phyloP scores from a whole-genome alignment of 164 flowering plant genomes.

The Aristolochia contorta region DNA sequence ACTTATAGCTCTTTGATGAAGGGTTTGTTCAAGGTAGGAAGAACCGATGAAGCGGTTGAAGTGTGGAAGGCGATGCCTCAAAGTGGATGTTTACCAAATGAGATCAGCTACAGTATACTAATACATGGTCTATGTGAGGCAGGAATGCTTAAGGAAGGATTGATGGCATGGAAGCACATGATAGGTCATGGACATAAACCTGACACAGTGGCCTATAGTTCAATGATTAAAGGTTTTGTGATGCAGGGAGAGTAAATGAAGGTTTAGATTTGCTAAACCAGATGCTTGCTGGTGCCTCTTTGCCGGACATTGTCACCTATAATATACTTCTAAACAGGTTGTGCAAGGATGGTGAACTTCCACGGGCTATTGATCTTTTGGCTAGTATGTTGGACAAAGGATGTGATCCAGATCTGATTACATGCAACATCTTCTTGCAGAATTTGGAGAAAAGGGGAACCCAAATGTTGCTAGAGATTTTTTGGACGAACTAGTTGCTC shows the following conservation, averaged over 20 bases:
- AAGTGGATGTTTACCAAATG: constrained; percentile 29
- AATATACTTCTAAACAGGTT: constrained; percentile 61
- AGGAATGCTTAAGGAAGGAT: constrained; percentile 61
- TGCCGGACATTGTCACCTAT: constrained; percentile 76
- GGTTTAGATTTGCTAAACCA: constrained; percentile 57
- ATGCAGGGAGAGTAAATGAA: constrained; percentile 49
- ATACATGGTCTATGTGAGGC: constrained; percentile 60
- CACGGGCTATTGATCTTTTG: constrained; percentile 57
- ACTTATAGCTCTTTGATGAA: constrained; percentile 73
- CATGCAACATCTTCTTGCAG: constrained; percentile 63
- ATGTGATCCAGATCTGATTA: constrained; percentile 64
- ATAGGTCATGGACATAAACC: constrained; percentile 51
- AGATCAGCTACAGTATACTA: constrained; percentile 61
- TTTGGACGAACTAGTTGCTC: constrained; percentile 63
- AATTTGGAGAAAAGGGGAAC: constrained; percentile 42
- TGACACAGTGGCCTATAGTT: constrained; percentile 69
- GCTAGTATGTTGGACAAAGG: constrained; percentile 58
- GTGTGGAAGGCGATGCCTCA: constrained; percentile 66
- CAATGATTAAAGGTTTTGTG: constrained; percentile 82
- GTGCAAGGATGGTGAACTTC: constrained; percentile 40
- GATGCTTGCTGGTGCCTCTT: constrained; percentile 58
- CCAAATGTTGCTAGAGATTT: constrained; percentile 60
- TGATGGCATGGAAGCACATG: constrained; percentile 67
- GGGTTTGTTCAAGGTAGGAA: constrained; percentile 52
- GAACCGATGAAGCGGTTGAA: constrained; percentile 43